Evolutionary conservation across 768 basidiomycete genomes (phyloP), one percentile per base, ranked within the genome.

Genomic region (Agrocybe chaxingu): DNA sequence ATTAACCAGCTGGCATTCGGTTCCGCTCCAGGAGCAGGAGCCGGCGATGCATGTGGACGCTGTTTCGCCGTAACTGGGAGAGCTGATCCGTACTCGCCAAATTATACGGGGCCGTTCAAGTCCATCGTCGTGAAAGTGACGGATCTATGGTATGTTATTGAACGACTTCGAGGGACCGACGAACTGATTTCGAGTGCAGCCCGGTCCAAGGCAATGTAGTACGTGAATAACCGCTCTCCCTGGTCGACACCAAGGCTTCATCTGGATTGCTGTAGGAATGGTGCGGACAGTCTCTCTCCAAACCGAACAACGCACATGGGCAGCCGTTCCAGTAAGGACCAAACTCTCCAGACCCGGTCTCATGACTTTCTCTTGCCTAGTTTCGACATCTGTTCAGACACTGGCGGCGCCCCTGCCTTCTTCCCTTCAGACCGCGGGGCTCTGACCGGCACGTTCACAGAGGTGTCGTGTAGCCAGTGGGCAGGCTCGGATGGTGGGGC

Each of bases 341-440:
- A 16, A 8, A 5, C 16, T 19, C 32, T 8, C 19, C 18, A 18
- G 13, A 4, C 13, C n/a, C 16, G 7, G 41, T 39, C 10, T 12
- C 16, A 47, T 47, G 10, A 31, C 31, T 38, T 16, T 48, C 36
- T 47, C n/a, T 38, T 10, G 0, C 13, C 2, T 43, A 84, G 81
- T 62, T 84, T 83, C 59, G 81, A 84, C 60, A 74, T 84, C 38
- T 84, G 82, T 59, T 65, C 75, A 43, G 82, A 83, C 52, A 80
- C 79, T 8, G 80, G 81, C 41, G 79, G 76, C 8, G 50, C 76
- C 10, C 52, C 34, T 2, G 70, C 69, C 6, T 84, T 84, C 70
- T 84, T 84, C 76, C 80, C 80, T 0, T 71, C 70, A 0, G 78
- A 76, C 0, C 80, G 77, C 57, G 77, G 76, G 11, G 81, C 81